Evolutionary conservation across 2,329 filamentous ascomycete species (phyloP).

Genomic region (Pyrenochaeta sp.): DNA sequence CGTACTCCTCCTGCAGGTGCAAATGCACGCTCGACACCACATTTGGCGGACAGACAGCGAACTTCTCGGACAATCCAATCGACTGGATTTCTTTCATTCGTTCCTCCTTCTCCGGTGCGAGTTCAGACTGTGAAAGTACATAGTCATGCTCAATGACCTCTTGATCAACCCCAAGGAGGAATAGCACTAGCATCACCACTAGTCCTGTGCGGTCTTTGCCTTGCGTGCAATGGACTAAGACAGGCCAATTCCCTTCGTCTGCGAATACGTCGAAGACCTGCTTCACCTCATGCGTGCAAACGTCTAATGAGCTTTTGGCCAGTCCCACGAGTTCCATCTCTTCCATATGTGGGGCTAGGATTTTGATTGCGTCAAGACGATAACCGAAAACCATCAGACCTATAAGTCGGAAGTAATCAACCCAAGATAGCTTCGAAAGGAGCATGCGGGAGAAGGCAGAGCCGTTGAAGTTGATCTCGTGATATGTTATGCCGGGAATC

Average conservation of each 20-base stretch:
- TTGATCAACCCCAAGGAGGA: constrained; percentile 67
- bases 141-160: constrained; percentile 77
- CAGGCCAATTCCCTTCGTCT: constrained; percentile 63
- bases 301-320: constrained; percentile 73
- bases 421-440: constrained; percentile 73
- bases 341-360: constrained; percentile 75
- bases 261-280: constrained; percentile 61
- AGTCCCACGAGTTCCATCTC: constrained; percentile 76
- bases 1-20: constrained; percentile 70
- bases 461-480: constrained; percentile 77
- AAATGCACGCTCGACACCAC: constrained; percentile 68
- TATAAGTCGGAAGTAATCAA: constrained; percentile 69
- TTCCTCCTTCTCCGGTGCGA: constrained; percentile 68
- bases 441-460: constrained; percentile 73
- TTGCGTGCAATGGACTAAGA: constrained; percentile 84
- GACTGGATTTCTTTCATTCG: constrained; percentile 72
- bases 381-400: constrained; percentile 71
- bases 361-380: constrained; percentile 71
- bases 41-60: constrained; percentile 70
- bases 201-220: constrained; percentile 87
- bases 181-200: constrained; percentile 71
- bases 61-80: constrained; percentile 74
- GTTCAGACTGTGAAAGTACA: constrained; percentile 67
- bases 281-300: constrained; percentile 70
- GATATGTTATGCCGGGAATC: constrained; percentile 70